phyloP scores from a whole-genome alignment of 1,139 yeast species.

The Yarrowia galli region DNA sequence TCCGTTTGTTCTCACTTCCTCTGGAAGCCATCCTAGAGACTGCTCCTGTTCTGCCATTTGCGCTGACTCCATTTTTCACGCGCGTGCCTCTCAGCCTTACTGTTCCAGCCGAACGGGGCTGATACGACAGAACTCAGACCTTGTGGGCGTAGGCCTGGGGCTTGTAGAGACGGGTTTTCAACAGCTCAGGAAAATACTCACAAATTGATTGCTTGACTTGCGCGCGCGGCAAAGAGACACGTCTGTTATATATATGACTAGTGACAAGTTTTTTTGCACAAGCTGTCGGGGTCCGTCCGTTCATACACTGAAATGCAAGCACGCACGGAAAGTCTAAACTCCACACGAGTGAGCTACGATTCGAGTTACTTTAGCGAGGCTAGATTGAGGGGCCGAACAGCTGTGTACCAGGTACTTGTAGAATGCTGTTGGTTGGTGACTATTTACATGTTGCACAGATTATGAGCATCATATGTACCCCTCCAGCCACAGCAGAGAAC shows the following conservation, averaged over 20 bases:
- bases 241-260: conserved; percentile 1
- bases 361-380: not conserved
- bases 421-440: no score
- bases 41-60: not conserved
- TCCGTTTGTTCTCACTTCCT: no score
- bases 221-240: conserved; percentile 6
- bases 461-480: not conserved
- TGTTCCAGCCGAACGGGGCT: conserved; percentile 1
- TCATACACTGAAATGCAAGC: conserved; percentile 8
- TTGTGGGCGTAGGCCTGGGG: no score
- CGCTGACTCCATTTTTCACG: conserved; percentile 21
- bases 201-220: not conserved
- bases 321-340: conserved; percentile 9
- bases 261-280: not conserved
- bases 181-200: conserved; percentile 5
- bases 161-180: no score
- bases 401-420: no score
- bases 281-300: conserved; percentile 12
- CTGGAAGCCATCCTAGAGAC: not conserved
- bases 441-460: no score
- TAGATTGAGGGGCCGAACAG: no score
- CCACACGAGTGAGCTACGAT: not conserved
- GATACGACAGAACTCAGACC: not conserved
- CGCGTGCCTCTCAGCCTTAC: conserved; percentile 30
- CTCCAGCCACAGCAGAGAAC: no score